Percentiles rank a stretch among this genome's conserved stretches.
Evolutionary conservation across 2,329 filamentous ascomycete species (phyloP).

Genomic region (Penicillium sp.): DNA sequence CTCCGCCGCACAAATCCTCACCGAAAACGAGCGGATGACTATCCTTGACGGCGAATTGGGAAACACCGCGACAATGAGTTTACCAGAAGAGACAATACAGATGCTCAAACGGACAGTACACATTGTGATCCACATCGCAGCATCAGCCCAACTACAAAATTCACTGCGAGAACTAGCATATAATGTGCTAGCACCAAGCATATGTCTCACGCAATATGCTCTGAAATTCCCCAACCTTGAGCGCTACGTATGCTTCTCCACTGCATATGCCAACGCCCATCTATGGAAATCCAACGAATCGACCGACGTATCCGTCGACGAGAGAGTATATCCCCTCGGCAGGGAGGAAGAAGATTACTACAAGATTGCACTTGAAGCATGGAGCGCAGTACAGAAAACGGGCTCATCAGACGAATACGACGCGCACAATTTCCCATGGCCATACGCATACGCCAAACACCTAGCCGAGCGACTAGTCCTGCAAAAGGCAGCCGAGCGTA

Average conservation of each 20-base stretch:
- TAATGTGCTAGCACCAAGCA: constrained; percentile 15
- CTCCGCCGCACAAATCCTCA: constrained; percentile 8
- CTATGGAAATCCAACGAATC: constrained; percentile 14
- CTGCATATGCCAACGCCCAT: constrained; percentile 21
- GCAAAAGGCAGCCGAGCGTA: constrained; percentile 12
- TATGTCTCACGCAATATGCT: constrained; percentile 18
- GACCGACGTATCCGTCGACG: constrained; percentile 15
- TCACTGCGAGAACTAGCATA: constrained; percentile 21
- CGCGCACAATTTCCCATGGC: constrained; percentile 16
- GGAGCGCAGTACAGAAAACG: constrained; percentile 14
- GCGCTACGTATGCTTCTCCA: constrained; percentile 19
- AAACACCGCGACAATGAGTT: constrained; percentile 20
- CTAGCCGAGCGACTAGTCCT: constrained; percentile 13
- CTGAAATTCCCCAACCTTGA: constrained; percentile 21
- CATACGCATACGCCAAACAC: constrained; percentile 4
- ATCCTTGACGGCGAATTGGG: constrained; percentile 22
- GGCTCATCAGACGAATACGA: constrained; percentile 29
- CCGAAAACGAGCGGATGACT: constrained; percentile 12
- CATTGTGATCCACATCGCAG: constrained; percentile 18
- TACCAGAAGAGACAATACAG: constrained; percentile 15
- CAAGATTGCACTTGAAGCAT: constrained; percentile 10
- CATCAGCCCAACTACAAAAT: constrained; percentile 14
- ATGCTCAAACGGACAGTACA: constrained; percentile 21
- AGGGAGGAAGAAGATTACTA: constrained; percentile 7
- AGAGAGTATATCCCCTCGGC: constrained; percentile 15